Base-by-base conservation (phyloP, 306 rosid genomes). In the Cicer chorassanicum region DNA sequence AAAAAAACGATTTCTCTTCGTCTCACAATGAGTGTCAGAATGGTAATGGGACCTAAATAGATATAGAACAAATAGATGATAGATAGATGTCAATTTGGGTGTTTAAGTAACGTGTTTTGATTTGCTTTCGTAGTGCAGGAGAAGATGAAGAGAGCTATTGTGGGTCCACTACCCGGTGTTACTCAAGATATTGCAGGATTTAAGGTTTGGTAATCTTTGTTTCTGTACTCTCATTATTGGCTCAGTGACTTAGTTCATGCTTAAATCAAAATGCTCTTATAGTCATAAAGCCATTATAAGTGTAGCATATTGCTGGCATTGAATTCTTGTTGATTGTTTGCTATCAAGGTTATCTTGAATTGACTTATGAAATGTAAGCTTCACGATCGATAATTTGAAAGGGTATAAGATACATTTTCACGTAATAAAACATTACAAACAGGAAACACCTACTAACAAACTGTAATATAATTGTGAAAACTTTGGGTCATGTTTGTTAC, bases 101-200 rank as follows among this genome's bases (percentile, higher is more conserved):
- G 29, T 21, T 21, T 21, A 21, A 21, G 65, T 68, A 53, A 81
- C 13, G 60, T 53, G 71, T n/a, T 68, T 60, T 67, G 71, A 49
- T 70, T 81, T 69, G 81, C 29, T 70, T 83, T 81, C 63, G 9
- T 86, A 93, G 97, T 85, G 89, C 89, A 89, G 88, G 87, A 75
- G 84, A 91, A 89, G 84, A 85, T 6, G 82, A 93, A 93, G 97
- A 90, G 92, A 62, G 93, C 98, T 65, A 66, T 84, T n/a, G 98
- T 93, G 41, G 98, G 97, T 61, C 98, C 97, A 2, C 72, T 91
- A 80, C 98, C 96, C 39, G 97, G 98, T 80, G 97, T 93, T 78
- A 89, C 98, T 70, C 98, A 91, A 83, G 98, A 89, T 75, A 93
- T 93, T 83, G 92, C 98, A 19, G 98, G 98, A 70, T 93, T 63